A percentile compares a stretch with the other conserved stretches of the same genome.
phyloP scores from a whole-genome alignment of 1,139 yeast species.

The Kodamaea derodonti region DNA sequence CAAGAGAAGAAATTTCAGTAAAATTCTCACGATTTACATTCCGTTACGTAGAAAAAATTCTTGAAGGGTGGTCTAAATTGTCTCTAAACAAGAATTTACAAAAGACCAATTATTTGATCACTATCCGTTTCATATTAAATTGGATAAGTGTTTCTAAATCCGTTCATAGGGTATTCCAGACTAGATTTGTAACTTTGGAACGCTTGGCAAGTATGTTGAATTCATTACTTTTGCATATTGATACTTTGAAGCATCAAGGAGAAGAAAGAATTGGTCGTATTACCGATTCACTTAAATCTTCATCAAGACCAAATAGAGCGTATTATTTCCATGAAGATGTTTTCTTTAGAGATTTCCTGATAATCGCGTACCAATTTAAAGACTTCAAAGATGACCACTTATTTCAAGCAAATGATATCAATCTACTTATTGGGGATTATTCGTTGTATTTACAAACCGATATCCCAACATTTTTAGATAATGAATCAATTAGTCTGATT shows the following conservation, averaged over 20 bases:
- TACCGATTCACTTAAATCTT: conserved; percentile 10
- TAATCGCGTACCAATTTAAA: conserved; percentile 49
- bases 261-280: conserved; percentile 5
- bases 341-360: conserved; percentile 52
- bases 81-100: conserved; percentile 18
- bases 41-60: conserved; percentile 32
- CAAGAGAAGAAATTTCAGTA: conserved; percentile 8
- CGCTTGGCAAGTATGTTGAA: conserved; percentile 32
- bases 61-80: conserved; percentile 17
- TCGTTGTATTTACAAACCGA: conserved; percentile 12
- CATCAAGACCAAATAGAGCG: conserved; percentile 35
- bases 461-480: conserved; percentile 29
- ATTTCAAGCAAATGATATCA: conserved; percentile 27
- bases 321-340: conserved; percentile 66
- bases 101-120: conserved; percentile 12
- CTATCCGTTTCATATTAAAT: conserved; percentile 47
- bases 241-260: conserved; percentile 1
- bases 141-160: conserved; percentile 51
- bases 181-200: conserved; percentile 25
- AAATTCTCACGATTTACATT: conserved; percentile 22
- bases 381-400: conserved; percentile 57
- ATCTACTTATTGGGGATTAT: conserved; percentile 33
- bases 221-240: conserved; percentile 13
- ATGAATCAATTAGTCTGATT: conserved; percentile 10
- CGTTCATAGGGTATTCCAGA: conserved; percentile 34